Conservation (phyloP, 495 filamentous ascomycete genomes). For the Aspergillus hancockii region DNA sequence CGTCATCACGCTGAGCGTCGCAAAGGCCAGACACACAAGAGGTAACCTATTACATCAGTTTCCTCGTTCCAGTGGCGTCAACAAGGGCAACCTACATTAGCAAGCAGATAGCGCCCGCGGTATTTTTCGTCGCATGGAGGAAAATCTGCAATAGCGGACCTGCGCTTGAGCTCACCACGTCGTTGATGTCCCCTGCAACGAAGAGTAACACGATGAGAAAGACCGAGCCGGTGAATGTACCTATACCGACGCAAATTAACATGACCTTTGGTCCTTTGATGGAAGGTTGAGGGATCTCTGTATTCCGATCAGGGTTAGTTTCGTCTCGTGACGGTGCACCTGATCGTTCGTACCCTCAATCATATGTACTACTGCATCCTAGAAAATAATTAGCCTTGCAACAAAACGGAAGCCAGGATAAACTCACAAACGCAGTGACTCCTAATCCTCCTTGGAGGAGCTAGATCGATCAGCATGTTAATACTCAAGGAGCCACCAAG, state of each 20-base stretch:
- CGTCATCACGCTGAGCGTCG: conserved; percentile 68
- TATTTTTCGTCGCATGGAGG: conserved; percentile 62
- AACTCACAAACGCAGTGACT: conserved; percentile 55
- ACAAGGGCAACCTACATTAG: conserved; percentile 50
- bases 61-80: not conserved
- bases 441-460: conserved; percentile 59
- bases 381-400: not conserved
- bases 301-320: not conserved
- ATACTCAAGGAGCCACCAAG: not conserved
- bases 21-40: conserved; percentile 67
- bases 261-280: conserved; percentile 67
- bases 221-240: conserved; percentile 63
- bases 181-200: conserved; percentile 54
- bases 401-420: conserved; percentile 5
- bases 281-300: conserved; percentile 66
- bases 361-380: conserved; percentile 54
- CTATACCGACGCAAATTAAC: conserved; percentile 69
- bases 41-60: conserved; percentile 49
- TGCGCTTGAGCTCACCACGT: conserved; percentile 56
- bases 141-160: conserved; percentile 71
- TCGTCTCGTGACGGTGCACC: not conserved
- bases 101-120: conserved; percentile 63
- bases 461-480: conserved; percentile 15
- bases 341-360: conserved; percentile 32
- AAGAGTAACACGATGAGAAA: conserved; percentile 66